Base-by-base conservation (phyloP, 1,139 yeast species). In the Suhomyces coccinellae region DNA sequence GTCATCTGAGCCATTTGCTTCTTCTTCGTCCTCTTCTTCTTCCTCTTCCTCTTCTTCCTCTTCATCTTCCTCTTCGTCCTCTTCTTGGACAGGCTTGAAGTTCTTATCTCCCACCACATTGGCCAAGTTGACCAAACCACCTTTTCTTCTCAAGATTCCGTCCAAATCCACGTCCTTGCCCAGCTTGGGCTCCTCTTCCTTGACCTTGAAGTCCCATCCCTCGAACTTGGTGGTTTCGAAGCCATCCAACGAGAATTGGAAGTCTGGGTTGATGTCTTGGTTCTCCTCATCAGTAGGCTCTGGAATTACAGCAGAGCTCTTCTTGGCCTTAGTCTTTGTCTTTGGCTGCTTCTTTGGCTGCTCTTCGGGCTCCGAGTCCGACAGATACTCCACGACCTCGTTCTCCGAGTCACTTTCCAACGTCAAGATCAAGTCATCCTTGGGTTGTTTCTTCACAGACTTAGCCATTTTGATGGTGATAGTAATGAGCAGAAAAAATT, bases 151-250 rank as follows among this genome's bases (percentile, higher is more conserved):
- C 56, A 90, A 85, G 46, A 90, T 90, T 24, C 83, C 83, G 59
- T 90, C 97, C 54, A 90, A 73, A 68, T 89, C 95, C n/a, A 90
- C 96, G 47, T 83, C 88, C 52, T 77, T 82, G 52, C 64, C 76
- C 7, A 50, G 55, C 11, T 44, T 51, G 41, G 26, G 49, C 28
- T 59, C 61, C 29, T 66, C 65, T n/a, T 66, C 70, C 43, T 74
- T 79, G 13, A 77, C 79, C 36, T 73, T 79, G 61, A 88, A 87
- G 54, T 88, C 90, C 97, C 97, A 90, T 3, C 96, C 96, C 39
- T 80, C 82, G 45, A 85, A 82, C 14, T 71, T 59, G 3, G 71
- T 58, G 2, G 74, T 62, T 28, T 77, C 83, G 33, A 73, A 79
- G 26, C 80, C 83, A 16, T 85, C 95, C 22, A 82, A 67, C 13